Conservation (phyloP, 176 grass and related monocot species). For the Bolboschoenus planiculmis region DNA sequence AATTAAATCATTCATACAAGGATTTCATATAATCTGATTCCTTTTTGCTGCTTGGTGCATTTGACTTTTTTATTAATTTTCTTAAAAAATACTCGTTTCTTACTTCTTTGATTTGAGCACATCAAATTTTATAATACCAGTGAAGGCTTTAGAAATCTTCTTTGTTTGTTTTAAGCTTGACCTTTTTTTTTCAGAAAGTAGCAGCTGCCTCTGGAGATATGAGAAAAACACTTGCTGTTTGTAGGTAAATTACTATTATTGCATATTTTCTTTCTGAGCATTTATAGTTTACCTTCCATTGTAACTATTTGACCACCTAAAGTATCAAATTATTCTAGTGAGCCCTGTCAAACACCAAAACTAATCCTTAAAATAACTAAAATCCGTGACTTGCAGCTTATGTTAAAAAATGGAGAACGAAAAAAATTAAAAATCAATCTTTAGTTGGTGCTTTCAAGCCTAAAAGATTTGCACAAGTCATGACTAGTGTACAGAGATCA, state of each 20-base stretch:
- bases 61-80: background rate
- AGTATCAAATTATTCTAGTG: background rate
- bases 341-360: background rate
- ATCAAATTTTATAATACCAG: background rate
- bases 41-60: background rate
- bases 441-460: background rate
- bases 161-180: background rate
- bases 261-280: background rate
- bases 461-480: background rate
- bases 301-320: background rate
- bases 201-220: constrained; percentile 90
- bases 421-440: background rate
- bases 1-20: background rate
- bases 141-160: background rate
- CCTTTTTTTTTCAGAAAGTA: constrained; percentile 52
- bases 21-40: constrained; percentile 16
- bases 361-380: background rate
- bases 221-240: constrained; percentile 86
- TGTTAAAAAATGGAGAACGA: background rate
- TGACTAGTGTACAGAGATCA: background rate
- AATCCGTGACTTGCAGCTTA: background rate
- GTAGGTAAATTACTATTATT: constrained; percentile 55
- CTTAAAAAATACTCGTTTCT: constrained; percentile 16
- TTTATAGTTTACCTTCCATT: background rate
- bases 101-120: constrained; percentile 13